A percentile compares a stretch with the other conserved stretches of the same genome.
phyloP scores from a whole-genome alignment of 2,329 filamentous ascomycete genomes.

The Ilyonectria mors-panacis region DNA sequence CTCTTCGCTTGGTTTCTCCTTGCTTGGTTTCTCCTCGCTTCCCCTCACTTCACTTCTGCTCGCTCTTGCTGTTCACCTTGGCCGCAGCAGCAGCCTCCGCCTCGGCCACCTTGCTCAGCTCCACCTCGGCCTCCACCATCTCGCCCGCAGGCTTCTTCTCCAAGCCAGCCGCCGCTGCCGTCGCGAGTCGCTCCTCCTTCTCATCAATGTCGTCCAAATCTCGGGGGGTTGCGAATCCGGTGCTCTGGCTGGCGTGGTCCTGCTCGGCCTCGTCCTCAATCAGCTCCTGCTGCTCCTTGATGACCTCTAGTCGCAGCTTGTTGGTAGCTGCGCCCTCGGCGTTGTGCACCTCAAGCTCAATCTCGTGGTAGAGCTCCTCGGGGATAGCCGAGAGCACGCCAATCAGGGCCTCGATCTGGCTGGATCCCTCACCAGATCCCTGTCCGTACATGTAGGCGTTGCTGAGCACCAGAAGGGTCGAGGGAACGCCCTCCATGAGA shows the following conservation, averaged over 20 bases:
- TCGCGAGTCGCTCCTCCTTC: slow-evolving; percentile 80
- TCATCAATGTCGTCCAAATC: slow-evolving; percentile 96
- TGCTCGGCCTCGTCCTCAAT: slow-evolving; percentile 98
- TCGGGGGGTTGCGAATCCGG: slow-evolving; percentile 81
- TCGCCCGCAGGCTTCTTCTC: slow-evolving; percentile 67
- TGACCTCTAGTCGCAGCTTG: slow-evolving; percentile 97
- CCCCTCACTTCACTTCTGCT: slow-evolving; percentile 49
- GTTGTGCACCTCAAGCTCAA: slow-evolving; percentile 97
- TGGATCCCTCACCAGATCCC: slow-evolving; percentile 87
- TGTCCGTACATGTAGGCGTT: slow-evolving; percentile 98
- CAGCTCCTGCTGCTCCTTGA: slow-evolving; percentile 98
- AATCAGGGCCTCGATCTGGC: slow-evolving; percentile 92
- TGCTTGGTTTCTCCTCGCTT: slow-evolving; percentile 47
- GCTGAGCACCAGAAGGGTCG: slow-evolving; percentile 93
- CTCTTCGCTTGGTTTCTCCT: slow-evolving; percentile 51
- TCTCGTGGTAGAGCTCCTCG: slow-evolving; percentile 99
- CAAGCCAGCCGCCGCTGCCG: slow-evolving; percentile 64
- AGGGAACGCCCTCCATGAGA: slow-evolving; percentile 94
- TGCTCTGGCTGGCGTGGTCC: slow-evolving; percentile 83
- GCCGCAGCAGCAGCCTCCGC: slow-evolving; percentile 42
- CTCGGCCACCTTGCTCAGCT: slow-evolving; percentile 54
- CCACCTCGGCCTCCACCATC: slow-evolving; percentile 69
- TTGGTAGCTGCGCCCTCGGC: slow-evolving; percentile 98
- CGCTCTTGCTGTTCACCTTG: slow-evolving; percentile 49
- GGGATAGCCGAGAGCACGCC: slow-evolving; percentile 95